These are phyloP conservation scores for Acanthamoeba divionensis DNA, from an alignment of 208 protist genomes.

Conservation along the genomic window DNA sequence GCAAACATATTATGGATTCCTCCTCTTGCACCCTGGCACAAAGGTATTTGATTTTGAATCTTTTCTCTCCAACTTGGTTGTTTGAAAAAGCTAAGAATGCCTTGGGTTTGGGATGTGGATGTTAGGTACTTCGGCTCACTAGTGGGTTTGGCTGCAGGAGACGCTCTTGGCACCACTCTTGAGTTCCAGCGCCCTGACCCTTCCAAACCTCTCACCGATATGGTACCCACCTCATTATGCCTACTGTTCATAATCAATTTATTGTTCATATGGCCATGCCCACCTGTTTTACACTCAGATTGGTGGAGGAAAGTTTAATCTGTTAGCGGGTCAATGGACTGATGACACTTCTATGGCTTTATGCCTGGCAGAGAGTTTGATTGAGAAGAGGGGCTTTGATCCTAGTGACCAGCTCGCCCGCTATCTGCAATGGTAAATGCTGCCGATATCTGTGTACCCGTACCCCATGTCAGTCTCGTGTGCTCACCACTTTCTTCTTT, in stretches of 20 bases:
- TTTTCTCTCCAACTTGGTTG: too few species aligned
- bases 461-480: too few species aligned
- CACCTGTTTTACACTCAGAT: background rate
- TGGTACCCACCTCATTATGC: background rate
- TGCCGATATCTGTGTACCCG: too few species aligned
- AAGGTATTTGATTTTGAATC: too few species aligned
- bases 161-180: conserved; percentile 52
- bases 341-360: conserved; percentile 72
- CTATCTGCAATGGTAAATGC: conserved; percentile 61
- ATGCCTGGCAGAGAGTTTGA: conserved; percentile 64
- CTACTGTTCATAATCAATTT: background rate
- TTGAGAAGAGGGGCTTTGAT: conserved; percentile 53
- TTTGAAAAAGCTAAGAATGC: too few species aligned
- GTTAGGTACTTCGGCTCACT: background rate
- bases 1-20: too few species aligned
- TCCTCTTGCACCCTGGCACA: too few species aligned
- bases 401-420: conserved; percentile 44
- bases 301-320: conserved; percentile 59
- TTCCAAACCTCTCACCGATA: conserved; percentile 21
- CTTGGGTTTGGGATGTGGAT: too few species aligned
- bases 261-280: background rate
- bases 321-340: conserved; percentile 66
- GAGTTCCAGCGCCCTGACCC: conserved; percentile 47
- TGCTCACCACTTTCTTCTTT: background rate
- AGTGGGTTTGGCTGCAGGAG: conserved; percentile 40